phyloP scores from a whole-genome alignment of 306 rosid species.

The Gastrolobium villosum region DNA sequence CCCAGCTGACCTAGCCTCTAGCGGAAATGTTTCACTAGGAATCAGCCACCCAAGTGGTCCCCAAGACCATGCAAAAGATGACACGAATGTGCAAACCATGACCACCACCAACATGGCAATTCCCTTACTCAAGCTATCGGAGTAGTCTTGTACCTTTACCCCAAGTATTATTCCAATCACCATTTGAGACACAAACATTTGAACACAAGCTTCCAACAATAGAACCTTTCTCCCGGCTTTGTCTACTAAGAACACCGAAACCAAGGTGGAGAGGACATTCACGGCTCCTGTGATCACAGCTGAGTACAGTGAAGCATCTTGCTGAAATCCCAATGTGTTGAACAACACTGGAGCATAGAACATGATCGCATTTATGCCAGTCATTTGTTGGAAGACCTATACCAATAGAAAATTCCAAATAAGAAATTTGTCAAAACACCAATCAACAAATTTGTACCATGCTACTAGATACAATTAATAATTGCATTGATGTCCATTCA shows the following conservation, averaged over 20 bases:
- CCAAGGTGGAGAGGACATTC: constrained; percentile 66
- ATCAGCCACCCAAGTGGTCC: constrained; percentile 84
- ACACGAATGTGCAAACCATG: constrained; percentile 67
- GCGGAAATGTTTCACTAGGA: constrained; percentile 72
- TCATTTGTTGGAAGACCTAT: constrained; percentile 76
- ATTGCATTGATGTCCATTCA: too few species aligned
- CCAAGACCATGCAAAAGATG: constrained; percentile 85
- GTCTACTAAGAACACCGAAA: constrained; percentile 62
- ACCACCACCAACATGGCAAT: constrained; percentile 62
- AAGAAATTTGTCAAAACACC: too few species aligned
- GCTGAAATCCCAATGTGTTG: constrained; percentile 60
- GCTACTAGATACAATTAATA: too few species aligned
- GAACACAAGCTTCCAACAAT: constrained; percentile 68
- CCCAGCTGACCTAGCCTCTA: constrained; percentile 72
- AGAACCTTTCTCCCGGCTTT: constrained; percentile 62
- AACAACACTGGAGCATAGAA: constrained; percentile 79
- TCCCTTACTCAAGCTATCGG: constrained; percentile 44
- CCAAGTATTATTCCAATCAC: constrained; percentile 63
- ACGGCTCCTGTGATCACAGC: constrained; percentile 75
- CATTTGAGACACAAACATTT: constrained; percentile 71
- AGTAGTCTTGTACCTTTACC: constrained; percentile 53
- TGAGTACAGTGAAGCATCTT: constrained; percentile 65
- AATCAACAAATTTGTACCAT: too few species aligned
- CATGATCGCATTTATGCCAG: constrained; percentile 78
- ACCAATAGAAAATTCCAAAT: too few species aligned